A percentile compares a stretch with the other conserved stretches of the same genome.
phyloP scores from a whole-genome alignment of 371 early-diverging fungal genomes.

The Haplosporangium sp. region DNA sequence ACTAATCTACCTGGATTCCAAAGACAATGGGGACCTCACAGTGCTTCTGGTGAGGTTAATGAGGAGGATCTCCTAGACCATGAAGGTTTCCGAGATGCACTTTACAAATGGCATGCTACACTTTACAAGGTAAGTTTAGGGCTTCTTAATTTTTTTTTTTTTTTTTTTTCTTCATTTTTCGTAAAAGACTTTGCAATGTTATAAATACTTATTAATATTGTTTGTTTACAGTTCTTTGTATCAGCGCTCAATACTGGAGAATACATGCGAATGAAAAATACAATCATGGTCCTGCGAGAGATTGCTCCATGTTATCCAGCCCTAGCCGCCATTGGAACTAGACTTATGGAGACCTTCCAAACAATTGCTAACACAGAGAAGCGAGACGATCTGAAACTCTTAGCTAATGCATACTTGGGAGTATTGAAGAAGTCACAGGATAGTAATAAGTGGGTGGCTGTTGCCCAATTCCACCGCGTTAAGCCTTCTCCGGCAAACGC shows the following conservation, averaged over 20 bases:
- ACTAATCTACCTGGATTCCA: conserved; percentile 81
- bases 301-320: conserved; percentile 74
- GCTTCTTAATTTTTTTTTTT: conserved; percentile 1
- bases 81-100: conserved; percentile 77
- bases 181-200: neutral
- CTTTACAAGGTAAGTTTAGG: conserved; percentile 55
- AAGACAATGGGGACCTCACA: conserved; percentile 69
- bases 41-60: conserved; percentile 58
- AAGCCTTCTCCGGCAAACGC: neutral
- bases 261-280: conserved; percentile 79
- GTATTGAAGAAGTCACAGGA: conserved; percentile 35
- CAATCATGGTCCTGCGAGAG: conserved; percentile 76
- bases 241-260: conserved; percentile 70
- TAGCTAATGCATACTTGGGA: conserved; percentile 57
- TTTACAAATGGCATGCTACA: conserved; percentile 85
- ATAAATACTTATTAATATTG: neutral
- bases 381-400: conserved; percentile 64
- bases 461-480: conserved; percentile 33
- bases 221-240: neutral
- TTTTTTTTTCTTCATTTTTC: no score
- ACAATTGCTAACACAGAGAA: conserved; percentile 56
- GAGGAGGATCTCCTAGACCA: conserved; percentile 69
- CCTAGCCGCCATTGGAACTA: conserved; percentile 63
- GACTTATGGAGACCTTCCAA: conserved; percentile 37
- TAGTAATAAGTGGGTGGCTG: conserved; percentile 28